These are phyloP conservation scores for Penstemon eatonii DNA, from an alignment of 257 asterid species.

Conservation along the genomic window DNA sequence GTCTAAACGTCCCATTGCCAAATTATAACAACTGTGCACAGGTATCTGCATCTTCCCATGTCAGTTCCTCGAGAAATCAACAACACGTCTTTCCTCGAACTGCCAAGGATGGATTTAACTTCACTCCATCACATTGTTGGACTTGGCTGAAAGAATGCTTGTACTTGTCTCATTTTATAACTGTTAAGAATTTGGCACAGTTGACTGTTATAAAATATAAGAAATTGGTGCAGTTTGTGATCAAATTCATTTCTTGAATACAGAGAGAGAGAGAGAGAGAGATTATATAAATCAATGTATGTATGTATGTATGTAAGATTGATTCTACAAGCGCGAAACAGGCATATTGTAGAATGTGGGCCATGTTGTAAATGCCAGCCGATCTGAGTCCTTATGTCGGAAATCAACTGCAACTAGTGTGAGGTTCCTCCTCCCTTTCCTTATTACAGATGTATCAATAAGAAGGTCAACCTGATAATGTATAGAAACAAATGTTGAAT, in stretches of 20 bases:
- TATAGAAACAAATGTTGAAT: not conserved
- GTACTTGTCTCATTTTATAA: not conserved
- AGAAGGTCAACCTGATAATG: conserved; percentile 29
- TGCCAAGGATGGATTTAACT: not conserved
- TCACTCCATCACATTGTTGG: not conserved
- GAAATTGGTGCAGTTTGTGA: not conserved
- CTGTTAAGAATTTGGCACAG: not conserved
- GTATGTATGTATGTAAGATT: not conserved
- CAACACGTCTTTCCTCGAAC: not conserved
- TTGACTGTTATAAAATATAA: not conserved
- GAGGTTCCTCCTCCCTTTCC: conserved; percentile 89
- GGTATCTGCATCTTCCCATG: not conserved
- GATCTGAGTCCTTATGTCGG: conserved; percentile 54
- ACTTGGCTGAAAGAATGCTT: too few relatives aligned
- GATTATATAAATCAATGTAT: not conserved
- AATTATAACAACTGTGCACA: too few relatives aligned
- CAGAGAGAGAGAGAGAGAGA: not conserved
- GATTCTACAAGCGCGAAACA: conserved; percentile 57
- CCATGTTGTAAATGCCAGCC: conserved; percentile 56
- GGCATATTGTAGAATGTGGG: conserved; percentile 75
- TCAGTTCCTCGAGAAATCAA: not conserved
- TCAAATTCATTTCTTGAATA: not conserved
- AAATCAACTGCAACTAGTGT: conserved; percentile 66
- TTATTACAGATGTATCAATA: conserved; percentile 59
- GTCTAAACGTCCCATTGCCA: not conserved